Evolutionary conservation across 495 filamentous ascomycete genomes (phyloP).

Genomic region (Penicillium coffeae): DNA sequence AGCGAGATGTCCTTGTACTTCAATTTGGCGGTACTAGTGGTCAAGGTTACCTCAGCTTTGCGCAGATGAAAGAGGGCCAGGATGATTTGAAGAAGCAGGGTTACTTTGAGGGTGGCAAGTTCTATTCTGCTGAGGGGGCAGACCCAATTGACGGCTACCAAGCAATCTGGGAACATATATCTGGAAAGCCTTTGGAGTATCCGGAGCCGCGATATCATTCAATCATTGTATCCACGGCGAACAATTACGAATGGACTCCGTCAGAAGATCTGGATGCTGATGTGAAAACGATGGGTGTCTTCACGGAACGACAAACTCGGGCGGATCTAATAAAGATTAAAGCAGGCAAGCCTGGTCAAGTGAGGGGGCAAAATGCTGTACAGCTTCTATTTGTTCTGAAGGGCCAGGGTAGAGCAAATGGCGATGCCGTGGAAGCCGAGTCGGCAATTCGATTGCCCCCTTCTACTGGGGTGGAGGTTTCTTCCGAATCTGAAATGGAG

Average conservation of each 20-base stretch:
- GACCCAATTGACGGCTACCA: background rate
- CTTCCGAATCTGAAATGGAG: background rate
- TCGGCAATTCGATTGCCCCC: background rate
- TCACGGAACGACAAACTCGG: background rate
- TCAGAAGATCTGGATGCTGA: background rate
- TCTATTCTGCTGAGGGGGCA: background rate
- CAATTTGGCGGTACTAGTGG: conserved; percentile 14
- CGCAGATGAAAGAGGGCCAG: conserved; percentile 1
- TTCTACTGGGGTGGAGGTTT: background rate
- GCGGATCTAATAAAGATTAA: background rate
- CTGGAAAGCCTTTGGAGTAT: background rate
- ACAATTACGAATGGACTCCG: background rate
- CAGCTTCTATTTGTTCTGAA: background rate
- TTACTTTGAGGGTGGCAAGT: conserved; percentile 5
- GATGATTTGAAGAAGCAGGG: background rate
- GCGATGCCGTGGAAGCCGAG: background rate
- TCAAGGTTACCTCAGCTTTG: conserved; percentile 7
- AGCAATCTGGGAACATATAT: background rate
- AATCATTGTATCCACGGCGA: background rate
- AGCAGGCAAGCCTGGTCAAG: background rate
- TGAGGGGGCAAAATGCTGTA: background rate
- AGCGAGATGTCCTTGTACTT: conserved; percentile 8
- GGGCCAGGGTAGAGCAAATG: background rate
- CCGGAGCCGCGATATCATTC: background rate
- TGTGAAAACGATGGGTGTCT: background rate